Percentiles rank a stretch among this genome's conserved stretches.
Conservation (phyloP, 2,329 filamentous ascomycete species). For the Fusarium humuli region DNA sequence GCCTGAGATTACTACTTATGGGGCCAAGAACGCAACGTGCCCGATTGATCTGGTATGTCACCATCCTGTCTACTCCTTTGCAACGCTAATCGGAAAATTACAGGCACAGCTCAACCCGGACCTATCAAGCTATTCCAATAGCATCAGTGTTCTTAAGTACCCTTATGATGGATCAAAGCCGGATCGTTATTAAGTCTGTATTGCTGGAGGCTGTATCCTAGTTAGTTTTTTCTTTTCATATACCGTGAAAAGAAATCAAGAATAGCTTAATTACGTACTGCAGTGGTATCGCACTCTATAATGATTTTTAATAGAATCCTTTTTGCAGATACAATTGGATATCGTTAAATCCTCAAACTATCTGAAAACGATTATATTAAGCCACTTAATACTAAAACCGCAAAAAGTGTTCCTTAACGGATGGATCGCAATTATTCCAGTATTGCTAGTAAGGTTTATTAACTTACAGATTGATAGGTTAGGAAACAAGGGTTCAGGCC, state of each 20-base stretch:
- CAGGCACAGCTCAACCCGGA: constrained; percentile 5
- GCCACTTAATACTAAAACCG: too few species aligned
- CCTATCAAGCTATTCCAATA: constrained; percentile 1
- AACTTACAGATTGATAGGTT: too few species aligned
- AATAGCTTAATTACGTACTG: background rate
- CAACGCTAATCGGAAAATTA: background rate
- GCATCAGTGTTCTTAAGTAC: background rate
- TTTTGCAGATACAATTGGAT: too few species aligned
- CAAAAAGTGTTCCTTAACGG: too few species aligned
- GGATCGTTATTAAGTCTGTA: background rate
- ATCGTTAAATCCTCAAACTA: too few species aligned
- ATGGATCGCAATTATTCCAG: too few species aligned
- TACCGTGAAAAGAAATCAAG: background rate
- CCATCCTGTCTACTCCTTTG: accelerated
- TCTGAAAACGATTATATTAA: too few species aligned
- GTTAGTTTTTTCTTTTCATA: background rate
- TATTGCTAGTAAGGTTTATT: too few species aligned
- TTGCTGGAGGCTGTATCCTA: background rate
- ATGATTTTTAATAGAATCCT: too few species aligned
- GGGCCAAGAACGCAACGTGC: background rate
- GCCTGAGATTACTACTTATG: background rate
- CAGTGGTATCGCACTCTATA: background rate
- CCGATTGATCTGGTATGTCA: background rate
- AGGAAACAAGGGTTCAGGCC: too few species aligned
- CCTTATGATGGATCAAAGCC: constrained; percentile 7